Percentiles rank a stretch among this genome's conserved stretches.
These are phyloP conservation scores for Colletotrichum sp. DNA, from an alignment of 2,329 filamentous ascomycete species.

Conservation along the genomic window DNA sequence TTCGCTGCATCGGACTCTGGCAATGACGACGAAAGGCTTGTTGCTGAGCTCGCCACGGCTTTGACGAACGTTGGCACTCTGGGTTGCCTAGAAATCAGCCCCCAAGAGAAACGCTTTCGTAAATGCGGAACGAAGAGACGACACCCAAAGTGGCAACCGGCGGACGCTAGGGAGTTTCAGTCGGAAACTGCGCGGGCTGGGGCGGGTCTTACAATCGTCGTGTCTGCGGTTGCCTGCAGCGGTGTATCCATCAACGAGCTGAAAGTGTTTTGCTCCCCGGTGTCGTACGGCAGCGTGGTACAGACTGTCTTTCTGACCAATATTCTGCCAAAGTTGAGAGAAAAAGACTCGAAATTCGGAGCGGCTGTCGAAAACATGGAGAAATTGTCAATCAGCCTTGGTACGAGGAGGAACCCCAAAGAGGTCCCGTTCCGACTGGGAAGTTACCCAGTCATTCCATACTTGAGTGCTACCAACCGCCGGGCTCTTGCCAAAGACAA, in stretches of 20 bases:
- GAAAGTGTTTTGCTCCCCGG: not conserved
- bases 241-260: not conserved
- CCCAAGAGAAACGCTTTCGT: not conserved
- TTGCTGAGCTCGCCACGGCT: not conserved
- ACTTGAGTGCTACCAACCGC: not conserved
- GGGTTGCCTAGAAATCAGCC: not conserved
- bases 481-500: not conserved
- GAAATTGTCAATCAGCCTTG: not conserved
- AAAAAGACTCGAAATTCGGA: not conserved
- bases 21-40: not conserved
- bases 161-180: not conserved
- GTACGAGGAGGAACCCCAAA: not conserved
- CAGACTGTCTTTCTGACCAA: not conserved
- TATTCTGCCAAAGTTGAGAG: not conserved
- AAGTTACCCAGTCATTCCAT: accelerated
- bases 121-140: not conserved
- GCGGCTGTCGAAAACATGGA: not conserved
- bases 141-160: not conserved
- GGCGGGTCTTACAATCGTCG: not conserved
- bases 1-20: not conserved
- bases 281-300: not conserved
- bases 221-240: not conserved
- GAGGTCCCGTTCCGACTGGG: not conserved
- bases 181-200: not conserved
- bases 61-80: not conserved